phyloP scores from a whole-genome alignment of 2,329 filamentous ascomycete species.

The Scytalidium lignicola region DNA sequence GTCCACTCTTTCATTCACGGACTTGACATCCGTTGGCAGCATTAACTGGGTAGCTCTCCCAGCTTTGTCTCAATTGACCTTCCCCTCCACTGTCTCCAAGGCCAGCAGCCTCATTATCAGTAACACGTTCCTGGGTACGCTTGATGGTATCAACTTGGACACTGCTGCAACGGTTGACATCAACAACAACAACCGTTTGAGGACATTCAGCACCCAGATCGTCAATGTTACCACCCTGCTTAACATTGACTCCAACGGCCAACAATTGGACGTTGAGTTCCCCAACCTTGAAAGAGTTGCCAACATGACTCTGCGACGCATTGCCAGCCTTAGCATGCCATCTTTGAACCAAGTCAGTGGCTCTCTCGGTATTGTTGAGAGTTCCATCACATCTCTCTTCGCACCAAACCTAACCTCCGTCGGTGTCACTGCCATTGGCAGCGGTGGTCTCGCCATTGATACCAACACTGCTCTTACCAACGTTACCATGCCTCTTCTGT shows the following conservation, averaged over 20 bases:
- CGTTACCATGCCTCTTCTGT: slow-evolving; percentile 68
- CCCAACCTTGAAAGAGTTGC: slow-evolving; percentile 72
- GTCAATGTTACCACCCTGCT: slow-evolving; percentile 67
- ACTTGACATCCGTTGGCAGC: slow-evolving; percentile 58
- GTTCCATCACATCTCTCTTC: slow-evolving; percentile 58
- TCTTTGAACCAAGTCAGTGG: slow-evolving; percentile 68
- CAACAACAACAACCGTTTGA: slow-evolving; percentile 84
- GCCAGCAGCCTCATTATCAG: slow-evolving; percentile 67
- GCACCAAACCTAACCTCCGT: slow-evolving; percentile 69
- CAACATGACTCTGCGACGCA: slow-evolving; percentile 80
- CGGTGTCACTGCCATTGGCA: slow-evolving; percentile 27
- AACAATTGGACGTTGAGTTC: slow-evolving; percentile 64
- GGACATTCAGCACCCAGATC: slow-evolving; percentile 70
- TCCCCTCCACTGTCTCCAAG: slow-evolving; percentile 57
- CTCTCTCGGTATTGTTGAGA: slow-evolving; percentile 77
- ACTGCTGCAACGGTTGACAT: slow-evolving; percentile 71
- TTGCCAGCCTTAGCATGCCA: slow-evolving; percentile 68
- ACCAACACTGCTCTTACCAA: slow-evolving; percentile 62
- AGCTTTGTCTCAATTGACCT: slow-evolving; percentile 51
- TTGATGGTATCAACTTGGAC: slow-evolving; percentile 76
- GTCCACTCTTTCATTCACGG: slow-evolving; percentile 59
- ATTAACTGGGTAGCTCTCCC: slow-evolving; percentile 72
- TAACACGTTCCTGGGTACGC: slow-evolving; percentile 77
- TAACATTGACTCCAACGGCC: slow-evolving; percentile 75
- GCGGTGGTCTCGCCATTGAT: slow-evolving; percentile 57